A percentile compares a stretch with the other conserved stretches of the same genome.
These are phyloP conservation scores for Styphnolobium japonicum DNA, from an alignment of 306 rosid species.

Conservation along the genomic window DNA sequence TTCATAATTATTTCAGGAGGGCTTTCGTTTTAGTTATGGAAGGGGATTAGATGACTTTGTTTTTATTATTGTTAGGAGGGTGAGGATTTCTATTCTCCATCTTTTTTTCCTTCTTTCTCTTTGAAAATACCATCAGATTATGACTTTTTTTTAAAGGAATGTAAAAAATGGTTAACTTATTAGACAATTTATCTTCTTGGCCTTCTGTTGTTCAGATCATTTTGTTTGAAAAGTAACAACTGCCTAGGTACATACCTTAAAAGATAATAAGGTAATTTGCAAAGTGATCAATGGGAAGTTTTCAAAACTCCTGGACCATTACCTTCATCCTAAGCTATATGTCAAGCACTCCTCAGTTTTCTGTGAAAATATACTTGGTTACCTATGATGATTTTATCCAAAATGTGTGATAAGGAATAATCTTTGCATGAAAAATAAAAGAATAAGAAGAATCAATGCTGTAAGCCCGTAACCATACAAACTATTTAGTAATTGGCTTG, in stretches of 20 bases:
- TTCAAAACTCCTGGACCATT: neutral
- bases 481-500: neutral
- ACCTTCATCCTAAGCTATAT: neutral
- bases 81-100: no score
- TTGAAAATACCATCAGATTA: no score
- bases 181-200: neutral
- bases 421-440: no score
- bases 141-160: no score
- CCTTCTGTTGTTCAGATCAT: neutral
- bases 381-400: neutral
- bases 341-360: neutral
- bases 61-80: no score
- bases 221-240: neutral
- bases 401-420: neutral
- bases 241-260: neutral
- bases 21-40: no score
- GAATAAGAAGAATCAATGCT: no score
- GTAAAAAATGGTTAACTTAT: no score
- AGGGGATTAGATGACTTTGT: no score
- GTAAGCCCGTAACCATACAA: no score
- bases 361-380: neutral
- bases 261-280: neutral
- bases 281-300: neutral
- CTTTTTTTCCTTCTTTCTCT: no score
- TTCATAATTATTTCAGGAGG: no score